Conservation (phyloP, 2,329 filamentous ascomycete species). For the Zymoseptoria ardabiliae region DNA sequence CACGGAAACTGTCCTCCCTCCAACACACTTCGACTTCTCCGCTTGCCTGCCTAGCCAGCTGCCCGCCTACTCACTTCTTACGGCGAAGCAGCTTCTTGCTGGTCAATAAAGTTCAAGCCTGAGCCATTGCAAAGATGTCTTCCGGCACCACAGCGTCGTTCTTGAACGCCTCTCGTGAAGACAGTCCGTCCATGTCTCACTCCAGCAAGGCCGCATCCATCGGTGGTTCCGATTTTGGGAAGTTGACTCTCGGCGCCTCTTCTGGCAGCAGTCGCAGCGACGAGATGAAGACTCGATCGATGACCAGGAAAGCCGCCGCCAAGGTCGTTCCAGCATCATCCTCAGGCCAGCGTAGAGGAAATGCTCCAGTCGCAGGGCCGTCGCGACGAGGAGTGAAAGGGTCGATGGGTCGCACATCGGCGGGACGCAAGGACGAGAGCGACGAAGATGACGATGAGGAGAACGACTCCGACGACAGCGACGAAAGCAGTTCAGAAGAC, state of each 20-base stretch:
- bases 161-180: constrained; percentile 5
- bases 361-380: constrained; percentile 3
- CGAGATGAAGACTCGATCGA: constrained; percentile 10
- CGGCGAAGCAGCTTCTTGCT: constrained; percentile 9
- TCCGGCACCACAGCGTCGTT: constrained; percentile 6
- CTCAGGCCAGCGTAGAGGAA: constrained; percentile 4
- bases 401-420: not conserved
- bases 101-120: constrained; percentile 1
- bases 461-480: constrained; percentile 1
- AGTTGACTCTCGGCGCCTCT: constrained; percentile 3
- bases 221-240: constrained; percentile 14
- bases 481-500: not conserved
- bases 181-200: constrained; percentile 13
- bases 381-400: not conserved
- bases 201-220: constrained; percentile 8
- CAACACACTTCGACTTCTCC: constrained; percentile 2
- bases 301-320: constrained; percentile 9
- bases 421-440: not conserved
- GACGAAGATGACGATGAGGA: not conserved
- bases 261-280: constrained; percentile 2
- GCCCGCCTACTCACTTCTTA: constrained; percentile 2
- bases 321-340: not conserved
- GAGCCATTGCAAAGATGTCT: constrained; percentile 5
- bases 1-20: not conserved
- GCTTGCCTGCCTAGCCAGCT: constrained; percentile 7